Percentiles rank a stretch among this genome's conserved stretches.
These are phyloP conservation scores for Seiridium cupressi DNA, from an alignment of 2,329 filamentous ascomycete genomes.

Conservation along the genomic window DNA sequence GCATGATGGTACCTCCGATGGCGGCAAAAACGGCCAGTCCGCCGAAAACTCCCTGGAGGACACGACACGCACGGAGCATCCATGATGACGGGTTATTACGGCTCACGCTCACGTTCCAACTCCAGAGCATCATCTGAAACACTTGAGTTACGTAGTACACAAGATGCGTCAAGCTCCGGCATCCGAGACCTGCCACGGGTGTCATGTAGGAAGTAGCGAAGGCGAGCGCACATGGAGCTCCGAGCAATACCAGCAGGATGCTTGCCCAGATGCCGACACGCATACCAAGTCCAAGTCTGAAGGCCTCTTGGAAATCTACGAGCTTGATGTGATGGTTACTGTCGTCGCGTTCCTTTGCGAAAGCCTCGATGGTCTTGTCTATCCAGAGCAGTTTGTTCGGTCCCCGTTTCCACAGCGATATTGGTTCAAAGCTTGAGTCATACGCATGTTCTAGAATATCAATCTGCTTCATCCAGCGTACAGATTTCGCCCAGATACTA, in stretches of 20 bases:
- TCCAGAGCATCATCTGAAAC: slow-evolving; percentile 27
- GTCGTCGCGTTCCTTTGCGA: slow-evolving; percentile 9
- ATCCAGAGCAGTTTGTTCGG: slow-evolving; percentile 14
- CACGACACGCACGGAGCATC: background rate
- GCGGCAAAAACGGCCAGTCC: background rate
- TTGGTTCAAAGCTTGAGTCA: background rate
- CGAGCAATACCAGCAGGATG: slow-evolving; percentile 15
- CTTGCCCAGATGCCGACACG: slow-evolving; percentile 11
- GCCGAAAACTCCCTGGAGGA: background rate
- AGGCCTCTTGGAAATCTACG: slow-evolving; percentile 18
- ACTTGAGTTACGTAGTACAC: slow-evolving; percentile 31
- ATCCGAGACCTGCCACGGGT: slow-evolving; percentile 28
- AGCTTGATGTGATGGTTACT: slow-evolving; percentile 8
- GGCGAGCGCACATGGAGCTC: slow-evolving; percentile 26
- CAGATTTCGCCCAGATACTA: background rate
- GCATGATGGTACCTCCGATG: background rate
- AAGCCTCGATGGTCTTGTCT: slow-evolving; percentile 13
- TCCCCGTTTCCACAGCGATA: background rate
- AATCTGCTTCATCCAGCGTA: background rate
- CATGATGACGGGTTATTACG: background rate
- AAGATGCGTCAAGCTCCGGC: slow-evolving; percentile 30
- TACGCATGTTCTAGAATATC: background rate
- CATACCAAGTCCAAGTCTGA: slow-evolving; percentile 27
- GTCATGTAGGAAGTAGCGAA: slow-evolving; percentile 32
- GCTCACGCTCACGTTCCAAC: background rate